Conservation (phyloP, 805 yeast genomes). For the Candida quercuum region DNA sequence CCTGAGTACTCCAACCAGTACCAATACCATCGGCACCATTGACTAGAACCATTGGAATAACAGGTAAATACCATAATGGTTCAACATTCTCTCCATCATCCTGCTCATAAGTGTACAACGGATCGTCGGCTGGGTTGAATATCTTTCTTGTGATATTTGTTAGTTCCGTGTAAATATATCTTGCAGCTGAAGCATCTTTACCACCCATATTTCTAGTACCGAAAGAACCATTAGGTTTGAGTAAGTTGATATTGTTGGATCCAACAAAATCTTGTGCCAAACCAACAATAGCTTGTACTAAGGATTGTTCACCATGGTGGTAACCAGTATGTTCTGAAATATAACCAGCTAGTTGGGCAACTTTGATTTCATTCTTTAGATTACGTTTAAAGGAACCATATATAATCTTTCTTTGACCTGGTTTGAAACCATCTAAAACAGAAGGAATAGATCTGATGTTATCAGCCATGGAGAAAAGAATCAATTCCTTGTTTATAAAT, state of each 20-base stretch:
- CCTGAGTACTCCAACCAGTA: conserved; percentile 95
- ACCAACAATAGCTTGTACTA: conserved; percentile 86
- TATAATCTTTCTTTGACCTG: conserved; percentile 92
- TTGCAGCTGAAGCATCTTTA: conserved; percentile 96
- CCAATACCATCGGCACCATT: conserved; percentile 99
- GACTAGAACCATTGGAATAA: conserved; percentile 90
- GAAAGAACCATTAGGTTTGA: conserved; percentile 90
- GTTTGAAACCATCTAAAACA: conserved; percentile 91
- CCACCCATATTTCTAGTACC: conserved; percentile 98
- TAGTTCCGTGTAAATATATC: conserved; percentile 89
- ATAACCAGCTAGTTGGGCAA: conserved; percentile 85
- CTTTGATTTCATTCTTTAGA: conserved; percentile 73
- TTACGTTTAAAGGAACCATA: conserved; percentile 85
- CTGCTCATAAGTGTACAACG: conserved; percentile 70
- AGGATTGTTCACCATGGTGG: conserved; percentile 91
- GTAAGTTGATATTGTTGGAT: conserved; percentile 76
- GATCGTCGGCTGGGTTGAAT: conserved; percentile 76
- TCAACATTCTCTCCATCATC: conserved; percentile 94
- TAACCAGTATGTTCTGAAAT: conserved; percentile 86
- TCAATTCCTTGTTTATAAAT: conserved; percentile 91
- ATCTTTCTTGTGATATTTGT: conserved; percentile 68
- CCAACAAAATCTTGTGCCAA: conserved; percentile 95
- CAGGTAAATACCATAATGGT: conserved; percentile 92
- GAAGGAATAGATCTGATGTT: conserved; percentile 93
- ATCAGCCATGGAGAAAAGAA: conserved; percentile 94